Evolutionary conservation across 1,139 yeast species (phyloP), one percentile per base, ranked within the genome.

Genomic region (Yamadazyma pseudoaaseri): DNA sequence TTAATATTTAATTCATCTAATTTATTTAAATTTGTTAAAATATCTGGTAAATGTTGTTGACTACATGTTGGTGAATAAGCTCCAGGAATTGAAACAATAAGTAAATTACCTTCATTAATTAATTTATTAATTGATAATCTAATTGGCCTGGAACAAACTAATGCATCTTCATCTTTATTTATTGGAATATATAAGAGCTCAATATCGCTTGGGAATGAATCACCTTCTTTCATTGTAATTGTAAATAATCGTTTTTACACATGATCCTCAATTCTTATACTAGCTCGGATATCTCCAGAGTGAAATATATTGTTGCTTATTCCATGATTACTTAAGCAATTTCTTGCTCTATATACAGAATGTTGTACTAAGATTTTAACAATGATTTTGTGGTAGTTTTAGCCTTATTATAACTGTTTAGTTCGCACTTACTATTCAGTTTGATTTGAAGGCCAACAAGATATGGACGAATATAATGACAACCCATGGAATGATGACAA

Each of bases 61-160:
- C 94, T 80, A 63, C 96, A 87, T 3, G 95, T 80, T 42, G 96
- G 96, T 16, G 96, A 86, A 70, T 86, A 87, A 7, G 96, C 95
- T 34, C 95, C 96, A 37, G 96, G 96, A 20, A 86, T 94, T 34
- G 90, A 71, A 21, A 89, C 86, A 50, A 87, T 68, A 29, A 85
- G 77, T 27, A 85, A 68, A 44, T 73, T 76, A 9, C 56, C 49
- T 16, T 48, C 38, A 3, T 25, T 17, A 10, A 53, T 20, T 9
- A 56, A 39, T 16, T 51, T 43, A 36, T 56, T 60, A 8, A 58
- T 30, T 6, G 48, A 41, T 10, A 59, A 42, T 20, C 39, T 34
- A 16, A 51, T 45, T 20, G 62, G 58, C 31, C 66, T 59, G 29
- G 79, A 75, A 49, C 85, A 78, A 15, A 78, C 72, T 35, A 70